These are phyloP conservation scores for Cryptococcus sp. DNA, from an alignment of 1,284 basidiomycete species.

Conservation along the genomic window DNA sequence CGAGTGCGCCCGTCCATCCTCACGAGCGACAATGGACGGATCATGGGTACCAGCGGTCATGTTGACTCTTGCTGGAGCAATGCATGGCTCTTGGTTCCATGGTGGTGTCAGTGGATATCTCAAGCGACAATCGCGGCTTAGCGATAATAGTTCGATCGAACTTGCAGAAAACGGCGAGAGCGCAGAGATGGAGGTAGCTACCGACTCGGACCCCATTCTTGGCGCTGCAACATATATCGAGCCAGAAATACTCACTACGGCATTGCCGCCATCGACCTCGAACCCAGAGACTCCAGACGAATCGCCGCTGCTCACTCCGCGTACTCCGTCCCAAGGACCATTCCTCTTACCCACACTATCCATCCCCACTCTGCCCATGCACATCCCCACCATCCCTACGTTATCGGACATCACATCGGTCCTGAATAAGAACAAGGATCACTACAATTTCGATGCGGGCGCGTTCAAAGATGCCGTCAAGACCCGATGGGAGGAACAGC, in stretches of 20 bases:
- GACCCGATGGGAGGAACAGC: conserved; percentile 40
- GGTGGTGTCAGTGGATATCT: conserved; percentile 60
- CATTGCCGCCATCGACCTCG: not conserved
- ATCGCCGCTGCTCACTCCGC: conserved; percentile 46
- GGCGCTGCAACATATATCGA: conserved; percentile 1
- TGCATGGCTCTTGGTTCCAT: conserved; percentile 62
- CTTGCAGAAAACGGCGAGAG: not conserved
- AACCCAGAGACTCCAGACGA: conserved; percentile 37
- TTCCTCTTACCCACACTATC: conserved; percentile 21
- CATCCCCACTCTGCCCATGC: conserved; percentile 12
- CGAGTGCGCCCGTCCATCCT: conserved; percentile 51
- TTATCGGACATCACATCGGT: conserved; percentile 17
- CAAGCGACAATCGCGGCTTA: conserved; percentile 38
- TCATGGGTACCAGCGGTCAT: conserved; percentile 55
- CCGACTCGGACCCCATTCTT: conserved; percentile 1
- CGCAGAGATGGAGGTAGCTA: not conserved
- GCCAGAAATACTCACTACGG: conserved; percentile 1
- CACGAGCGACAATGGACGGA: conserved; percentile 41
- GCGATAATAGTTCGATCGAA: not conserved
- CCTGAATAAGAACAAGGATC: conserved; percentile 12
- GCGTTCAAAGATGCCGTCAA: conserved; percentile 41
- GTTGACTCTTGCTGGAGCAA: conserved; percentile 56
- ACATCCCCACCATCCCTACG: conserved; percentile 14
- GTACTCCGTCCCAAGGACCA: conserved; percentile 34
- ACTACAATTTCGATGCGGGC: not conserved